Conservation (phyloP, 2,329 filamentous ascomycete species). For the Colletotrichum sojae region DNA sequence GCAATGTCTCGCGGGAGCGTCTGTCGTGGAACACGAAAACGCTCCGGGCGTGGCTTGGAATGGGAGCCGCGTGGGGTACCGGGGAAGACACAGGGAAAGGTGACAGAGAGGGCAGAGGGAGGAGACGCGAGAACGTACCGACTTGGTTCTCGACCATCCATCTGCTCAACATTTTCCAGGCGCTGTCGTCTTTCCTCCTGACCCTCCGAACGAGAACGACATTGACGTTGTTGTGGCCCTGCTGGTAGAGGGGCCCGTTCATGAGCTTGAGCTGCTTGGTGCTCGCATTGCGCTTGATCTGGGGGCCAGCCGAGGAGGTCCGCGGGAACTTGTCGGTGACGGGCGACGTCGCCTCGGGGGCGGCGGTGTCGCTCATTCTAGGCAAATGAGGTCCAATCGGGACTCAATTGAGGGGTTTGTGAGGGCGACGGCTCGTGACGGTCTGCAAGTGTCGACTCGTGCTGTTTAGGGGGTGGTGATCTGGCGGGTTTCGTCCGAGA, state of each 20-base stretch:
- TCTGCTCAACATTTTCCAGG: constrained; percentile 71
- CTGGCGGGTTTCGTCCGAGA: background rate
- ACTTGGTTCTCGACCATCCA: constrained; percentile 87
- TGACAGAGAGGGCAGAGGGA: background rate
- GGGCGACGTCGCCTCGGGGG: constrained; percentile 30
- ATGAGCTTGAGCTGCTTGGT: constrained; percentile 53
- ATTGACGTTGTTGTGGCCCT: constrained; percentile 62
- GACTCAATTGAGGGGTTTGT: constrained; percentile 26
- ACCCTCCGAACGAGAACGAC: constrained; percentile 69
- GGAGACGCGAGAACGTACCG: constrained; percentile 65
- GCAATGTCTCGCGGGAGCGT: background rate
- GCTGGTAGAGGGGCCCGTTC: constrained; percentile 72
- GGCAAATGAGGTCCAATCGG: constrained; percentile 30
- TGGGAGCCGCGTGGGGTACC: constrained; percentile 7
- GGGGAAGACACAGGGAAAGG: background rate
- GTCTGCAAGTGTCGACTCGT: constrained; percentile 6
- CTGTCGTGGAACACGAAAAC: constrained; percentile 21
- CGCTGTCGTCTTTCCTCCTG: constrained; percentile 74
- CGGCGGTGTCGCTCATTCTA: constrained; percentile 38
- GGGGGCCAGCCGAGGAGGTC: constrained; percentile 14
- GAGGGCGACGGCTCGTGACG: constrained; percentile 22
- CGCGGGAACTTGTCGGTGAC: constrained; percentile 24
- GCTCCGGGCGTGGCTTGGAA: constrained; percentile 19
- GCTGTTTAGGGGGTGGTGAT: background rate
- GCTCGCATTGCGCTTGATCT: constrained; percentile 37